Evolutionary conservation across 495 filamentous ascomycete genomes (phyloP).

Genomic region (Hypoxylon fragiforme): DNA sequence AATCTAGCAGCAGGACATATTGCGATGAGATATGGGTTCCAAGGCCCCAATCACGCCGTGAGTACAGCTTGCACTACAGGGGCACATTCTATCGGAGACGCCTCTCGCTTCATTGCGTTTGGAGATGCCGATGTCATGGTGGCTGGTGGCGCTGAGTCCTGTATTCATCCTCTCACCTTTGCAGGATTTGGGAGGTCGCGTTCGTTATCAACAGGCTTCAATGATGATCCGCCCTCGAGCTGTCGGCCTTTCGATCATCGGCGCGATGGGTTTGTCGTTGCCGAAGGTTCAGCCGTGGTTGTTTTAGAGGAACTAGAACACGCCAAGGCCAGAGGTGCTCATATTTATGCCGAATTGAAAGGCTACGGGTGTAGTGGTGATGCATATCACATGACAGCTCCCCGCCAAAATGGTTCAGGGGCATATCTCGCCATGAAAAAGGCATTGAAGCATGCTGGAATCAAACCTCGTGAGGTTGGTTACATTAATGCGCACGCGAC

Average conservation of each 20-base stretch:
- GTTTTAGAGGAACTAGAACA: slow-evolving; percentile 91
- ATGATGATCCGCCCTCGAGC: slow-evolving; percentile 69
- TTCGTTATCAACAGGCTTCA: slow-evolving; percentile 79
- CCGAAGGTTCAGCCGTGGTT: slow-evolving; percentile 86
- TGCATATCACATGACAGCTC: slow-evolving; percentile 90
- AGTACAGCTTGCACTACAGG: slow-evolving; percentile 96
- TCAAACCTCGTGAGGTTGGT: slow-evolving; percentile 72
- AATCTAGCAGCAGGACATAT: slow-evolving; percentile 94
- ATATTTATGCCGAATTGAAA: slow-evolving; percentile 84
- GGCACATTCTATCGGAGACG: slow-evolving; percentile 91
- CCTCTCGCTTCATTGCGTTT: slow-evolving; percentile 83
- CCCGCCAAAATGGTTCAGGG: slow-evolving; percentile 76
- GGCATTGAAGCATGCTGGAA: slow-evolving; percentile 71
- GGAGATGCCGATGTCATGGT: slow-evolving; percentile 95
- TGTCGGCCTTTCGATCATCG: slow-evolving; percentile 88
- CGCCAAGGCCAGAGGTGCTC: slow-evolving; percentile 74
- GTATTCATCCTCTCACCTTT: slow-evolving; percentile 91
- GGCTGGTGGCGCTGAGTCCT: slow-evolving; percentile 90
- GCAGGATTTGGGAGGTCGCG: slow-evolving; percentile 87
- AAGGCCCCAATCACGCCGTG: slow-evolving; percentile 87
- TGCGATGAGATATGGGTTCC: slow-evolving; percentile 86
- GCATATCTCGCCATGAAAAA: slow-evolving; percentile 83
- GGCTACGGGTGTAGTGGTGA: slow-evolving; percentile 90
- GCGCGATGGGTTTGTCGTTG: slow-evolving; percentile 85
- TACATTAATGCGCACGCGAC: slow-evolving; percentile 98